Base-by-base conservation (phyloP, 257 asterid genomes). In the Solanum chiquidenum region DNA sequence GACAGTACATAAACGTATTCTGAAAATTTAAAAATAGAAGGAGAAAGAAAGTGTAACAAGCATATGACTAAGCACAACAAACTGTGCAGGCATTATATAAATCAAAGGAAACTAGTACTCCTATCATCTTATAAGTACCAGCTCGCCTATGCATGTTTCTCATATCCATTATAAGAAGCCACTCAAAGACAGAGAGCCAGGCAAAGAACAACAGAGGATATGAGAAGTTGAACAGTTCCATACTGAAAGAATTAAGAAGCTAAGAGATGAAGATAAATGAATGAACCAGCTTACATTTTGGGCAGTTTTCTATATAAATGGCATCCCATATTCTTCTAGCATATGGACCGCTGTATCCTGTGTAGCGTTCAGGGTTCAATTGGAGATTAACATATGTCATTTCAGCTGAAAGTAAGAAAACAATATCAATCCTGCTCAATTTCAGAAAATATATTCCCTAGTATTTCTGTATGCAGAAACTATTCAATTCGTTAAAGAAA, bases 301-400 rank as follows among this genome's bases (percentile, higher is more conserved):
- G 93, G 89, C 95, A 93, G 89, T 91, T 94, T 46, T 94, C 98
- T 83, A 44, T 74, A 80, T 93, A 93, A 55, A 92, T 40, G 87
- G 95, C 94, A 79, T 94, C 95, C 96, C 98, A 94, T 90, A 93
- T 94, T 90, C 93, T 93, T 88, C 93, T 90, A 16, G 95, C 95
- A 37, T 93, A 92, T 55, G 98, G 93, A 79, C 98, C 96, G 35
- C 86, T 83, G 87, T 93, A 94, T 79, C 96, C 96, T 86, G 95
- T 94, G 89, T 90, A 93, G 58, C 94, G 93, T 83, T 94, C 96
- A 46, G 95, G 96, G 86, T 94, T 94, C 91, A 94, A 80, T 88
- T 89, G 95, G 85, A 93, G 93, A 88, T 93, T 93, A 23, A 93
- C 96, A 88, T 93, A 94, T 31, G 94, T 92, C 96, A 93, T 91